Conservation (phyloP, 345 rosid species). For the thale cress (Arabidopsis thaliana) region TAIR10.1 NC_003076.8:1143001-1143500, state of each 20-base stretch:
- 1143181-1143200: slow-evolving; percentile 33
- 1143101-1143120: slow-evolving; percentile 83
- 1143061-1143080: slow-evolving; percentile 88
- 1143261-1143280: slow-evolving; percentile 74
- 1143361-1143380: slow-evolving; percentile 76
- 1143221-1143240: neutral
- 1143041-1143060: slow-evolving; percentile 90
- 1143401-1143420: slow-evolving; percentile 87
- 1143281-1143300: slow-evolving; percentile 94
- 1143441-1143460: slow-evolving; percentile 80
- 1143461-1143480: slow-evolving; percentile 92
- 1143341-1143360: slow-evolving; percentile 76
- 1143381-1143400: slow-evolving; percentile 61
- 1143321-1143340: slow-evolving; percentile 83
- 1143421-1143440: slow-evolving; percentile 69
- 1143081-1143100: slow-evolving; percentile 80
- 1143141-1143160: slow-evolving; percentile 92
- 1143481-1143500: slow-evolving; percentile 96
- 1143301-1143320: slow-evolving; percentile 84
- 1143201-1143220: slow-evolving; percentile 10
- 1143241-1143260: neutral
- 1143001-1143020: slow-evolving; percentile 26
- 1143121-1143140: slow-evolving; percentile 84
- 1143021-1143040: slow-evolving; percentile 51
- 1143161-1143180: slow-evolving; percentile 97